These are phyloP conservation scores for Mycena alexandri DNA, from an alignment of 768 basidiomycete genomes.

Conservation along the genomic window DNA sequence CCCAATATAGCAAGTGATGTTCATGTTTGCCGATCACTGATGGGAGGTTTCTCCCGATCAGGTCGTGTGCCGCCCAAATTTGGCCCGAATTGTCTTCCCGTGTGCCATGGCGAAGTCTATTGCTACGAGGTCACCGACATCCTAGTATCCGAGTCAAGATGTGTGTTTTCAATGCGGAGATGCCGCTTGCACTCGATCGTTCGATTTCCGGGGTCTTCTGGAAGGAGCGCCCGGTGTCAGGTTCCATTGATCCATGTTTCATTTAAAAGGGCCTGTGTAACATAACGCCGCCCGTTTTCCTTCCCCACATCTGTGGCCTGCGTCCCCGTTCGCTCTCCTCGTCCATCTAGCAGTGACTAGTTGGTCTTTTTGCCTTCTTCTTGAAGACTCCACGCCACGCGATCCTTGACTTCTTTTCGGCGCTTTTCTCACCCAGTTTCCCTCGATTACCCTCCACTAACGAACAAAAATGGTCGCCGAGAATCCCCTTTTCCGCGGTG, in stretches of 20 bases:
- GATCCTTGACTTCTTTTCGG: constrained; percentile 29
- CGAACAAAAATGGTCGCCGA: constrained; percentile 41
- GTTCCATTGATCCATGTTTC: constrained; percentile 8
- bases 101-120: too few relatives aligned
- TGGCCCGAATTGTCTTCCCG: too few relatives aligned
- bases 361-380: constrained; percentile 17
- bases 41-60: too few relatives aligned
- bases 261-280: not conserved
- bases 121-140: too few relatives aligned
- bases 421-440: constrained; percentile 13
- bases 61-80: too few relatives aligned
- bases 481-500: constrained; percentile 47
- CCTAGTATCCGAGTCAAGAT: not conserved
- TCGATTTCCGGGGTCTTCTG: too few relatives aligned
- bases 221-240: constrained; percentile 25
- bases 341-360: constrained; percentile 28
- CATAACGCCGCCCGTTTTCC: not conserved
- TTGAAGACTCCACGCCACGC: constrained; percentile 34
- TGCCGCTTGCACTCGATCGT: not conserved
- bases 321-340: not conserved
- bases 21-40: too few relatives aligned
- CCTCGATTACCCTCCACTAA: too few relatives aligned
- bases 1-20: too few relatives aligned
- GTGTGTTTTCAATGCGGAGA: constrained; percentile 2
- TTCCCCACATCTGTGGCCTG: constrained; percentile 16